These are phyloP conservation scores for Anthostomella pinea DNA, from an alignment of 2,329 filamentous ascomycete genomes.

Conservation along the genomic window DNA sequence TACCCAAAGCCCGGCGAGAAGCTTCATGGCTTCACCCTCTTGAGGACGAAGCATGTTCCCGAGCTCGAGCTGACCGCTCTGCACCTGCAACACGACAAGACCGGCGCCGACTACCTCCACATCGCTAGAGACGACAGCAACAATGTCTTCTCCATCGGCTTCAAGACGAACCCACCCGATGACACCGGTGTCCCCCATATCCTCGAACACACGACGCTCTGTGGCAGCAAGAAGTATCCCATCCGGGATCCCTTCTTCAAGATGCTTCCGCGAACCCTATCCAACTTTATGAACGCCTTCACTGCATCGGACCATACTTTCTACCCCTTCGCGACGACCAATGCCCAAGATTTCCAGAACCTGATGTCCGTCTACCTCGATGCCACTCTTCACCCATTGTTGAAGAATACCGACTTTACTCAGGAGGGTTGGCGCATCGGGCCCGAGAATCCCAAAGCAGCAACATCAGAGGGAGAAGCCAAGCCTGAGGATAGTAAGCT, in stretches of 20 bases:
- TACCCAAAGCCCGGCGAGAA: conserved; percentile 79
- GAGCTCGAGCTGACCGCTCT: conserved; percentile 91
- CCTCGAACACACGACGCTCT: conserved; percentile 93
- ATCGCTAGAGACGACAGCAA: conserved; percentile 94
- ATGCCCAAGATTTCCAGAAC: conserved; percentile 91
- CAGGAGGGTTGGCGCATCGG: conserved; percentile 98
- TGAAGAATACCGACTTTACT: conserved; percentile 88
- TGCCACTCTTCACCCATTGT: conserved; percentile 82
- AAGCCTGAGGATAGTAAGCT: conserved; percentile 62
- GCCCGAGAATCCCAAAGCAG: conserved; percentile 76
- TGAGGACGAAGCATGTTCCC: conserved; percentile 85
- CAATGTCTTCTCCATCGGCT: conserved; percentile 99
- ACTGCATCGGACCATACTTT: conserved; percentile 95
- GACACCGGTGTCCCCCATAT: conserved; percentile 96
- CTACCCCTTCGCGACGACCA: conserved; percentile 97
- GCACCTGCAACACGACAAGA: conserved; percentile 90
- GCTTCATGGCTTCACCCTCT: conserved; percentile 89
- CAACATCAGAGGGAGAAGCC: conserved; percentile 38
- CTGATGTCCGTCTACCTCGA: conserved; percentile 96
- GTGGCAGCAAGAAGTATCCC: conserved; percentile 95
- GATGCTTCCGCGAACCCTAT: conserved; percentile 97
- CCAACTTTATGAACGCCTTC: conserved; percentile 99
- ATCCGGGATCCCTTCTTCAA: conserved; percentile 99
- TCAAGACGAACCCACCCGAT: conserved; percentile 98
- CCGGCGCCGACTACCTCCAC: conserved; percentile 92